These are phyloP conservation scores for Westerdykella ornata DNA, from an alignment of 2,329 filamentous ascomycete genomes.

Conservation along the genomic window DNA sequence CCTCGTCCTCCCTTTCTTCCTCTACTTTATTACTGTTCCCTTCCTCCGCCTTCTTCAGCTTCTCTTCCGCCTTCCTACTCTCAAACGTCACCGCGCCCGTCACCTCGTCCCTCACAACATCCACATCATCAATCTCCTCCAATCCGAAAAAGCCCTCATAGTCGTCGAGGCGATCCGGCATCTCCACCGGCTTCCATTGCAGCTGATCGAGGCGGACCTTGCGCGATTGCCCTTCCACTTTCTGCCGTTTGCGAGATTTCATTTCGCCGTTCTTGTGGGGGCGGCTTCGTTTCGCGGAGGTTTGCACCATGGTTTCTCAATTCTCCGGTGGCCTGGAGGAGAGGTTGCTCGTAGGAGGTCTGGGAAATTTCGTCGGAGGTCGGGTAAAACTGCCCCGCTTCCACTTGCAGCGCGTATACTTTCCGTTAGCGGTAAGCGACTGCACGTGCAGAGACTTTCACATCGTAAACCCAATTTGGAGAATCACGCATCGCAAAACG, in stretches of 20 bases:
- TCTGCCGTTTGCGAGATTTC: conserved; percentile 42
- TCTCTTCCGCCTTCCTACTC: conserved; percentile 24
- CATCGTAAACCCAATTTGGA: not conserved
- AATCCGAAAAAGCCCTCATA: conserved; percentile 90
- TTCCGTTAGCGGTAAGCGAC: not conserved
- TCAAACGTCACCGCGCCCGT: conserved; percentile 47
- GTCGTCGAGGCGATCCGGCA: conserved; percentile 74
- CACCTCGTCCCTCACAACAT: conserved; percentile 57
- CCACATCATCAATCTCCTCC: conserved; percentile 86
- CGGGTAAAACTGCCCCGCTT: conserved; percentile 17
- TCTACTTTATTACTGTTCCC: not conserved
- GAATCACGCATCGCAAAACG: not conserved
- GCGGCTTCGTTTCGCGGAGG: conserved; percentile 35
- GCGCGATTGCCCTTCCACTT: conserved; percentile 24
- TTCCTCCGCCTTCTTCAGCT: conserved; percentile 16
- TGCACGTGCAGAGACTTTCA: too few species aligned
- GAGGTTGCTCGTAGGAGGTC: conserved; percentile 12
- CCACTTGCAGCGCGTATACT: not conserved
- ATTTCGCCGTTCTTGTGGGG: conserved; percentile 36
- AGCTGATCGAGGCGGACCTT: conserved; percentile 47
- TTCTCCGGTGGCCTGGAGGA: not conserved
- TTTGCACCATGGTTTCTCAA: conserved; percentile 2
- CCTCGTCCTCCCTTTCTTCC: conserved; percentile 13
- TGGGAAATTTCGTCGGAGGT: conserved; percentile 18
- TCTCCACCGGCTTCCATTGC: conserved; percentile 56